Evolutionary conservation across 306 rosid species (phyloP), one percentile per base, ranked within the genome.

Genomic region (Vicia villosa): DNA sequence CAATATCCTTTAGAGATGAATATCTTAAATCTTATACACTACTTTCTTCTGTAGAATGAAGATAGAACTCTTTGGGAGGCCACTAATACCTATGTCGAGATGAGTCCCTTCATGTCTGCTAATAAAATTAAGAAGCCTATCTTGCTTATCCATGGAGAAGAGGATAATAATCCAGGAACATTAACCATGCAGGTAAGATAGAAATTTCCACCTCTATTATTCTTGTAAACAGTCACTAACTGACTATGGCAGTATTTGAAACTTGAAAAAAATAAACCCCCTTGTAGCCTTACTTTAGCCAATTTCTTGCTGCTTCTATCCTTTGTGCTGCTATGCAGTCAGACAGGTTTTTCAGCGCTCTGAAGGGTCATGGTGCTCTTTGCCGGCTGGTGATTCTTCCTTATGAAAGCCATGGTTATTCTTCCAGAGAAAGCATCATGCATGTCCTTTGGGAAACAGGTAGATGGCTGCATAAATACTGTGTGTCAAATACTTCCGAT

Each of bases 11-110:
- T 65, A 59, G 71, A 70, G 34, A 46, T 69, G 17, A 26, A 34
- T 50, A 24, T n/a, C 61, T 77, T 49, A 41, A 10, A 46, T 21
- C 72, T 74, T 43, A 54, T 36, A 22, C 46, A 60, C 34, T 49
- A 68, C 19, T 70, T 66, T 64, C 52, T 60, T 72, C 49, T 84
- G 71, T 70, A 94, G 99, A 85, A 91, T 62, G 99, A 94, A 83
- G 99, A 94, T 52, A 83, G 99, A 86, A 94, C 97, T 38, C 97
- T 94, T 63, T 94, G 99, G 99, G 92, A 94, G 83, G 99, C 99
- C 52, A 81, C 92, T 10, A 75, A 38, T 75, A 91, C 89, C 41
- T 94, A 94, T 51, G 95, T 94, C 13, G 97, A 91, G 82, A 94
- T 94, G 99, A 94, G 99, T 77, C 97, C 99, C 40, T 94, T 91